Percentiles rank a stretch among this genome's conserved stretches.
Conservation (phyloP, 2,329 filamentous ascomycete genomes). For the Aspergillus brasiliensis region DNA sequence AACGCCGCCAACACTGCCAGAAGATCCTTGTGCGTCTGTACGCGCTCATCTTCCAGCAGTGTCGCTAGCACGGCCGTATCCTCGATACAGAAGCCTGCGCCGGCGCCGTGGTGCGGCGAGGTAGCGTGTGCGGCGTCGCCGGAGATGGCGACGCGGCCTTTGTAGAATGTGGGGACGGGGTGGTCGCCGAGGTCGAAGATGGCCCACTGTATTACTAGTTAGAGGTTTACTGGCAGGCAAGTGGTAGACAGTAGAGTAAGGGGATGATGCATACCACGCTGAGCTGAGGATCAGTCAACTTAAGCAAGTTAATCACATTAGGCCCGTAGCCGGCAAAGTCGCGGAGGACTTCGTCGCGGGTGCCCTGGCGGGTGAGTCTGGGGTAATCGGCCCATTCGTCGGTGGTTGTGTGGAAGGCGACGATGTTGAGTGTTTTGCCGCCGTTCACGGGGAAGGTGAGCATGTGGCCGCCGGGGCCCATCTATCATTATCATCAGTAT, state of each 20-base stretch:
- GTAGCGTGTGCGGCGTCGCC: conserved; percentile 48
- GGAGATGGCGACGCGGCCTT: conserved; percentile 36
- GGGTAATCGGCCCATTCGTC: conserved; percentile 29
- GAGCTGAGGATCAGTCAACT: conserved; percentile 31
- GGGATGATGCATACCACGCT: conserved; percentile 21
- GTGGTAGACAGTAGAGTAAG: not conserved
- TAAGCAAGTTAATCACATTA: conserved; percentile 27
- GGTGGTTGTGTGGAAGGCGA: conserved; percentile 40
- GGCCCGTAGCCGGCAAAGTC: conserved; percentile 26
- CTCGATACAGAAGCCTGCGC: conserved; percentile 38
- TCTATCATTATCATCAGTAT: conserved; percentile 3
- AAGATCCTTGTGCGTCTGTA: conserved; percentile 25
- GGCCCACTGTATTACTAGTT: conserved; percentile 35
- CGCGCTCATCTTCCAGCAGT: conserved; percentile 28
- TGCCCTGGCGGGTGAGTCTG: conserved; percentile 22
- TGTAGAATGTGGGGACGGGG: conserved; percentile 40
- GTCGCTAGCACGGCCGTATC: conserved; percentile 33
- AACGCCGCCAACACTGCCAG: conserved; percentile 32
- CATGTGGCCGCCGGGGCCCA: conserved; percentile 50
- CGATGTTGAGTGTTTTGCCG: conserved; percentile 52
- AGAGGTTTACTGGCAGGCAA: not conserved
- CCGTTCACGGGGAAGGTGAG: conserved; percentile 54
- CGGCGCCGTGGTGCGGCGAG: conserved; percentile 45
- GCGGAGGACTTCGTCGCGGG: conserved; percentile 23
- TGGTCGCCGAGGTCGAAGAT: conserved; percentile 44